Percentiles rank a stretch among this genome's conserved stretches.
Evolutionary conservation across 2,329 filamentous ascomycete genomes (phyloP).

Genomic region (Paecilomyces fulvus): DNA sequence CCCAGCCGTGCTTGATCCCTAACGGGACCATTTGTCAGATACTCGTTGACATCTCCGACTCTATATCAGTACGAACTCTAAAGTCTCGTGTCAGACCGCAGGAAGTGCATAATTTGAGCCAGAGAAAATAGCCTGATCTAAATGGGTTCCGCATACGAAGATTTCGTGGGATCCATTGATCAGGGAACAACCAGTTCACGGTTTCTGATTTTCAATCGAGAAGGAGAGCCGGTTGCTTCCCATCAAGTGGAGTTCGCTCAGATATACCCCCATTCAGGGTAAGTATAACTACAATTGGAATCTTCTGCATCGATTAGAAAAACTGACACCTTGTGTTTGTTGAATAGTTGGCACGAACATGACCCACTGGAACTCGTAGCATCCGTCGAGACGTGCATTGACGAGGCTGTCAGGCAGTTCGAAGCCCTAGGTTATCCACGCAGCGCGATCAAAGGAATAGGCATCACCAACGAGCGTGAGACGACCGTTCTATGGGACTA

Average conservation of each 20-base stretch:
- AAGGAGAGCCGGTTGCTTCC: constrained; percentile 67
- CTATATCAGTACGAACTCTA: background rate
- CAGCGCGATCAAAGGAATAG: constrained; percentile 62
- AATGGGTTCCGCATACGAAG: constrained; percentile 7
- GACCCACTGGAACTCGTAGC: constrained; percentile 66
- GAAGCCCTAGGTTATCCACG: constrained; percentile 55
- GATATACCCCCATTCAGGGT: constrained; percentile 77
- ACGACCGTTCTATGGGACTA: constrained; percentile 80
- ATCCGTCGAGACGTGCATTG: constrained; percentile 70
- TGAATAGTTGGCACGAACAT: constrained; percentile 74
- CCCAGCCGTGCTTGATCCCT: background rate
- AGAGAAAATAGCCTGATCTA: background rate
- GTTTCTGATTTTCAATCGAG: constrained; percentile 79
- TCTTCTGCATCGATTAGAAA: background rate
- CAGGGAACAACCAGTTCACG: constrained; percentile 83
- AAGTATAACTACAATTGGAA: constrained; percentile 25
- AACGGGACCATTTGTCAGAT: background rate
- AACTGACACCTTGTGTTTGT: background rate
- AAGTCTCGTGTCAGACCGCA: background rate
- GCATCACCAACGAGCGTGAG: constrained; percentile 86
- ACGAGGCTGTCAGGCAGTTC: constrained; percentile 63
- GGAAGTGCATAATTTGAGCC: background rate
- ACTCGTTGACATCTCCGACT: background rate
- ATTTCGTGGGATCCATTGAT: constrained; percentile 77
- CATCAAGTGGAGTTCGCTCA: constrained; percentile 84